Evolutionary conservation across 345 rosid species (phyloP).

Genomic region (Ceriops decandra): DNA sequence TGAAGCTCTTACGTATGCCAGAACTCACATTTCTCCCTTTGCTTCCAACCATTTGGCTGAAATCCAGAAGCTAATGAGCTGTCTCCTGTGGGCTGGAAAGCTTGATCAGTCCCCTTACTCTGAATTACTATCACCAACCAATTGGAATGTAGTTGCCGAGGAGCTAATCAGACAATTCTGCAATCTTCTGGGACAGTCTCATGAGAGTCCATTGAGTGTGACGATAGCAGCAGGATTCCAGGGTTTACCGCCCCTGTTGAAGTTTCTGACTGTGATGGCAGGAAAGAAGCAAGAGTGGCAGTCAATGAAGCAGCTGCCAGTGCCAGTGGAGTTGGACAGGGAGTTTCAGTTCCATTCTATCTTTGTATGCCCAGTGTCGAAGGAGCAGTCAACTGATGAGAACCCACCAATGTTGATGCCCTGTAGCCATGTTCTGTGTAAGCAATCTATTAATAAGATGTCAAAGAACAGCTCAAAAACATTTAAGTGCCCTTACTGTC

Average conservation of each 20-base stretch:
- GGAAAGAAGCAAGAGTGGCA: conserved; percentile 64
- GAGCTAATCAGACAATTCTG: conserved; percentile 56
- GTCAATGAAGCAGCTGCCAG: conserved; percentile 56
- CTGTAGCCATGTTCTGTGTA: conserved; percentile 66
- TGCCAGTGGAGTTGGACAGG: conserved; percentile 52
- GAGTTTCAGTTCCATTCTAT: conserved; percentile 66
- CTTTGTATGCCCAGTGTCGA: conserved; percentile 67
- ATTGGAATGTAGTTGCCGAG: conserved; percentile 38
- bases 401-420: conserved; percentile 75
- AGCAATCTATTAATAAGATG: conserved; percentile 52
- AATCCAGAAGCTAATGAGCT: conserved; percentile 44
- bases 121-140: conserved; percentile 37
- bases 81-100: conserved; percentile 44
- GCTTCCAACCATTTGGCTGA: conserved; percentile 38
- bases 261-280: conserved; percentile 55
- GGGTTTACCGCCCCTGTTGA: conserved; percentile 54
- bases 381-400: conserved; percentile 56
- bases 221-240: conserved; percentile 55
- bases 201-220: conserved; percentile 45
- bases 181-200: conserved; percentile 48
- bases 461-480: conserved; percentile 40
- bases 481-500: conserved; percentile 68
- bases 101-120: conserved; percentile 50
- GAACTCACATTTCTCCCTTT: conserved; percentile 38
- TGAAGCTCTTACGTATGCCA: conserved; percentile 61